A percentile compares a stretch with the other conserved stretches of the same genome.
Conservation (phyloP, 805 yeast species). For the Pichia exigua region DNA sequence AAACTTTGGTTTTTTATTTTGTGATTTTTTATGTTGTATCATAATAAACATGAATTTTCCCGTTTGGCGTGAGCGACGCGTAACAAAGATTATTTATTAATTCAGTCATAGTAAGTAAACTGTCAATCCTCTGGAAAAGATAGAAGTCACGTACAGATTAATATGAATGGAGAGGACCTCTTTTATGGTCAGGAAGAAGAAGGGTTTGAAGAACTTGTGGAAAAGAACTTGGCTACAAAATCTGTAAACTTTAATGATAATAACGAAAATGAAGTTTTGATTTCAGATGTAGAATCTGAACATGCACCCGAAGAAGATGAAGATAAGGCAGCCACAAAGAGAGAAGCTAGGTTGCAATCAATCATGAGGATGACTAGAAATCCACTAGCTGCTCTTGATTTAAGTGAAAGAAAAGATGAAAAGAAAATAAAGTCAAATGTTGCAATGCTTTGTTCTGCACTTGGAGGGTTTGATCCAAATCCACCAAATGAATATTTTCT, state of each 20-base stretch:
- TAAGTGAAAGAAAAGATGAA: conserved; percentile 15
- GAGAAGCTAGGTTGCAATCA: conserved; percentile 3
- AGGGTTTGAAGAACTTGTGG: conserved; percentile 15
- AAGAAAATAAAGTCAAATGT: conserved; percentile 59
- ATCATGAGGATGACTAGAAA: conserved; percentile 7
- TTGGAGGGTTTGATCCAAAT: conserved; percentile 81
- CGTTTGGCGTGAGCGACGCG: background rate
- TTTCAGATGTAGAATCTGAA: conserved; percentile 4
- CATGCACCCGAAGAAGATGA: conserved; percentile 1
- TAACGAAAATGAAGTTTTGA: conserved; percentile 4
- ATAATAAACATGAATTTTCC: background rate
- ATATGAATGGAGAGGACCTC: conserved; percentile 9
- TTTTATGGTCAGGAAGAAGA: conserved; percentile 18
- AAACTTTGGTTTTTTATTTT: too few species aligned
- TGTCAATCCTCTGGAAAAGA: background rate
- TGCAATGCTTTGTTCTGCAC: conserved; percentile 73
- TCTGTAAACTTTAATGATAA: conserved; percentile 1
- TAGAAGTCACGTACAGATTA: background rate
- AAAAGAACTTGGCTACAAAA: conserved; percentile 3
- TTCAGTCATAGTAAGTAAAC: background rate
- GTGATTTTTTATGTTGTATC: too few species aligned
- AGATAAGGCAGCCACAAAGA: background rate
- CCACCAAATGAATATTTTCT: conserved; percentile 45
- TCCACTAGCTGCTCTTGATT: background rate
- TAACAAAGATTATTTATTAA: background rate